Evolutionary conservation across 2,329 filamentous ascomycete species (phyloP).

Genomic region (Didymella exigua): DNA sequence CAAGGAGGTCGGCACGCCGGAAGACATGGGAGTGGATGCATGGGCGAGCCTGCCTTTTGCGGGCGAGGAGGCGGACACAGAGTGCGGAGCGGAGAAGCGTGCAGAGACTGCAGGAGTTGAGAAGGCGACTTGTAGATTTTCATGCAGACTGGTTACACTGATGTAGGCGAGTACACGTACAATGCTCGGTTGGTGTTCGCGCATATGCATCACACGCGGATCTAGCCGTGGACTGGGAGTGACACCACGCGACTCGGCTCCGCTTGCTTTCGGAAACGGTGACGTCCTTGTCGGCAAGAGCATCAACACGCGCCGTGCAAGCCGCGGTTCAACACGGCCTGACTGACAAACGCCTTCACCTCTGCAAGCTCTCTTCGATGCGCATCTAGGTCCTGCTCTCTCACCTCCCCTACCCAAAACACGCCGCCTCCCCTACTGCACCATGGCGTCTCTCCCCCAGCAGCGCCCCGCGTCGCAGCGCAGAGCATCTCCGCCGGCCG

Average conservation of each 20-base stretch:
- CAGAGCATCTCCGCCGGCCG: slow-evolving; percentile 32
- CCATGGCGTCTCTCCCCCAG: slow-evolving; percentile 53
- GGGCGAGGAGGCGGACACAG: background rate
- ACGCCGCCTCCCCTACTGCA: background rate
- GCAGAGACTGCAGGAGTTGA: background rate
- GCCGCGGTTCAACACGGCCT: slow-evolving; percentile 5
- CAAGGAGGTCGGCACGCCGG: background rate
- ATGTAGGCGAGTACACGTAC: background rate
- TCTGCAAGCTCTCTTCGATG: background rate
- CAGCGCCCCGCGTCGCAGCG: slow-evolving; percentile 46
- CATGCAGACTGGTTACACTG: background rate
- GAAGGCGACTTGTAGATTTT: background rate
- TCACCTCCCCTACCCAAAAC: background rate
- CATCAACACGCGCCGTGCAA: slow-evolving; percentile 9
- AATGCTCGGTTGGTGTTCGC: background rate
- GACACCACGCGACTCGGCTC: slow-evolving; percentile 6
- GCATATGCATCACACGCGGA: background rate
- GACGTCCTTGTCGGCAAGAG: slow-evolving; percentile 14
- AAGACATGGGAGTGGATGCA: background rate
- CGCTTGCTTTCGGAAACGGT: slow-evolving; percentile 1
- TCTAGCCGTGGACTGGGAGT: background rate
- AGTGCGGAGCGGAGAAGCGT: background rate
- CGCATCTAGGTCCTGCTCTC: background rate
- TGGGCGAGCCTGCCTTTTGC: background rate
- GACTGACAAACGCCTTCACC: background rate